phyloP scores from a whole-genome alignment of 169 alveolate genomes.

The Plasmodium cynomolgi region DNA sequence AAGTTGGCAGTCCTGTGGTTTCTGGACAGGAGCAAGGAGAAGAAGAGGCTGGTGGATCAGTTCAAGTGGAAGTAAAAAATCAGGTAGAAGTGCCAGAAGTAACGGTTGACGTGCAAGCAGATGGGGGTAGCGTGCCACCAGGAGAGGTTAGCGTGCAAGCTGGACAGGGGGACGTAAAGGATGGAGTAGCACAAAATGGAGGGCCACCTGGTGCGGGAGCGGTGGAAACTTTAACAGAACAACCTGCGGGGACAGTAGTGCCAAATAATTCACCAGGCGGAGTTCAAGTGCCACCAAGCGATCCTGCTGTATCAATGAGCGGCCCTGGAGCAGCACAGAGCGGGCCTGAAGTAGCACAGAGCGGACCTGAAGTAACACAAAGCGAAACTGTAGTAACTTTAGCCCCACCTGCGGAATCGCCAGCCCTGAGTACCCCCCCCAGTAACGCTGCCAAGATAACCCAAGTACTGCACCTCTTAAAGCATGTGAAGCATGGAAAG shows the following conservation, averaged over 20 bases:
- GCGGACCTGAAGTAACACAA: neutral
- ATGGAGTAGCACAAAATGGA: neutral
- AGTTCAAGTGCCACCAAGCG: neutral
- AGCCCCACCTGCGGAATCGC: neutral
- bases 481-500: neutral
- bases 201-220: neutral
- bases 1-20: neutral
- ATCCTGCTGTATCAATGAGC: neutral
- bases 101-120: no score
- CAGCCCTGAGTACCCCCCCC: neutral
- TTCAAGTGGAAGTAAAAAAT: no score
- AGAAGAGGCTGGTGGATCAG: no score
- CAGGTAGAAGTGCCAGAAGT: no score
- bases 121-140: neutral
- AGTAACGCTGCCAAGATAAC: neutral
- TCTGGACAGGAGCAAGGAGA: neutral
- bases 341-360: neutral
- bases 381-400: no score
- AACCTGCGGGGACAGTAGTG: neutral
- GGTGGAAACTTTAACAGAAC: neutral
- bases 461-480: neutral
- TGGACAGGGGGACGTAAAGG: neutral
- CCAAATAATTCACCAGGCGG: no score
- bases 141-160: neutral
- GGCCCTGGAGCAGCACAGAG: neutral